Conservation (phyloP, 1,139 yeast genomes). For the Wickerhamomyces sp. region DNA sequence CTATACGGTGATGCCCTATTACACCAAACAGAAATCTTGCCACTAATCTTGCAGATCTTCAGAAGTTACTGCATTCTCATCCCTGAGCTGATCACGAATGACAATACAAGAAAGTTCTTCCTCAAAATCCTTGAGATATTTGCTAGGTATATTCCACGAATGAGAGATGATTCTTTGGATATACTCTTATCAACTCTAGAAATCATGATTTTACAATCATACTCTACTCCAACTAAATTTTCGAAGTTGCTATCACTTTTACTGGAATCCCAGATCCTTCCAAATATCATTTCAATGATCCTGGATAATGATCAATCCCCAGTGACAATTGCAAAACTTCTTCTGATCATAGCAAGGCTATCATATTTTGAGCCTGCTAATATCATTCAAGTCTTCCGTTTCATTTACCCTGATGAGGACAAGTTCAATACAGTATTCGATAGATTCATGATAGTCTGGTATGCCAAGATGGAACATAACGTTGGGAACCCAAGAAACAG, state of each 20-base stretch:
- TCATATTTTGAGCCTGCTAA: constrained; percentile 43
- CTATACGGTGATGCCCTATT: constrained; percentile 45
- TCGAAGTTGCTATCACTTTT: constrained; percentile 33
- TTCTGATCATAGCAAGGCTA: constrained; percentile 50
- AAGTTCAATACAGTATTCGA: constrained; percentile 20
- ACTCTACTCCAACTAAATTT: constrained; percentile 3
- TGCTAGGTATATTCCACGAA: constrained; percentile 49
- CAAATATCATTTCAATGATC: constrained; percentile 41
- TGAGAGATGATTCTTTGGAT: constrained; percentile 69
- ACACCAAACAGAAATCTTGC: constrained; percentile 73
- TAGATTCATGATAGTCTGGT: constrained; percentile 32
- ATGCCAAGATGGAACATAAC: constrained; percentile 34
- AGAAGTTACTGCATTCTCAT: constrained; percentile 67
- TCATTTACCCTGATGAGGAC: constrained; percentile 6
- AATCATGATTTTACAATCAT: constrained; percentile 30
- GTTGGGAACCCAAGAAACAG: constrained; percentile 66
- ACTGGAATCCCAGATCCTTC: constrained; percentile 43
- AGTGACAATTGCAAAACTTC: constrained; percentile 44
- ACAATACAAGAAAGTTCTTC: constrained; percentile 27
- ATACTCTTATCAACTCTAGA: constrained; percentile 57
- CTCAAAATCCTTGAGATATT: constrained; percentile 46
- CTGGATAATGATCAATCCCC: constrained; percentile 47
- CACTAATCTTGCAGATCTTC: constrained; percentile 59
- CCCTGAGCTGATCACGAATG: constrained; percentile 40
- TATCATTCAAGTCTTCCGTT: constrained; percentile 34